These are phyloP conservation scores for Hagleromyces aurorensis DNA, from an alignment of 805 yeast genomes.

Conservation along the genomic window DNA sequence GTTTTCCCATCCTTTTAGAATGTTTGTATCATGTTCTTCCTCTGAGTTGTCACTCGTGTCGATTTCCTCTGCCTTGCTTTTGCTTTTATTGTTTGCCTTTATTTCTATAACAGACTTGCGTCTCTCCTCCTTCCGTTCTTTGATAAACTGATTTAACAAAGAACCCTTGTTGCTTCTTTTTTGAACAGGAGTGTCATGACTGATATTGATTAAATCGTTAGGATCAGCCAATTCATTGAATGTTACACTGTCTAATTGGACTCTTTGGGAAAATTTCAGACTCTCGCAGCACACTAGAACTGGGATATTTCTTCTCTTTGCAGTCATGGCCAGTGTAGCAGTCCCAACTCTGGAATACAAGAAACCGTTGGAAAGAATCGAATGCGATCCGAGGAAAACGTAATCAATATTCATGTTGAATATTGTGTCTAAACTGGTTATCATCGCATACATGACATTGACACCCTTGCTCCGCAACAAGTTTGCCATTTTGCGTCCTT, in stretches of 20 bases:
- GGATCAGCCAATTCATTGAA: slow-evolving; percentile 83
- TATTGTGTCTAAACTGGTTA: slow-evolving; percentile 72
- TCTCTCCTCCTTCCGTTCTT: slow-evolving; percentile 32
- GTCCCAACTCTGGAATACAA: slow-evolving; percentile 92
- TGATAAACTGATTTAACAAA: slow-evolving; percentile 55
- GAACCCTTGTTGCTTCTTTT: slow-evolving; percentile 44
- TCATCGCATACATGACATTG: slow-evolving; percentile 64
- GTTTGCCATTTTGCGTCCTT: slow-evolving; percentile 73
- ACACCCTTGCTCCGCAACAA: slow-evolving; percentile 56
- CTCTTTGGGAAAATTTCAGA: slow-evolving; percentile 88
- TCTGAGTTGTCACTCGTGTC: slow-evolving; percentile 11
- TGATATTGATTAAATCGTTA: slow-evolving; percentile 53
- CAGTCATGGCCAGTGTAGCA: slow-evolving; percentile 86
- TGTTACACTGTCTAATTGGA: slow-evolving; percentile 93
- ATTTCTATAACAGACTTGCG: slow-evolving; percentile 21
- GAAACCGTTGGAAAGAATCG: slow-evolving; percentile 92
- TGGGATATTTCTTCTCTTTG: slow-evolving; percentile 81
- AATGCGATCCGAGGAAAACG: slow-evolving; percentile 93
- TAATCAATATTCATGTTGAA: slow-evolving; percentile 75
- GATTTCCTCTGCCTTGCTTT: slow-evolving; percentile 23
- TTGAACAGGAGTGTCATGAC: slow-evolving; percentile 44
- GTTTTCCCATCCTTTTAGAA: slow-evolving; percentile 55
- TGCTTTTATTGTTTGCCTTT: slow-evolving; percentile 22
- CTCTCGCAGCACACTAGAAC: slow-evolving; percentile 94
- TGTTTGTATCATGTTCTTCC: slow-evolving; percentile 26